Conservation (phyloP, 352 stramenopile genomes). For the Globisporangium echinulatum region DNA sequence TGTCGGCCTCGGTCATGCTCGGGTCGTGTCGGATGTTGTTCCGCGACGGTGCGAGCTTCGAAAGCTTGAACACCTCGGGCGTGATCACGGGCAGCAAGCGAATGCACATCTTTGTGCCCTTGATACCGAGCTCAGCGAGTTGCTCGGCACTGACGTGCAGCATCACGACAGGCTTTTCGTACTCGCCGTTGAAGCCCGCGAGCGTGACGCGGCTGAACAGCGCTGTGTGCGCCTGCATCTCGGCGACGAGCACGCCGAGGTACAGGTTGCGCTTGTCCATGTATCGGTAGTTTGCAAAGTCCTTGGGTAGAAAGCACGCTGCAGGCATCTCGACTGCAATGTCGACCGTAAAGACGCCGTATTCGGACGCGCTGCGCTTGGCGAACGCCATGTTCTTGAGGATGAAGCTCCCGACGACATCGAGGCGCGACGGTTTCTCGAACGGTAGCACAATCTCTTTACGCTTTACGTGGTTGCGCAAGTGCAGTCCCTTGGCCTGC, state of each 20-base stretch:
- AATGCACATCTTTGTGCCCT: slow-evolving; percentile 46
- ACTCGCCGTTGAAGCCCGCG: slow-evolving; percentile 68
- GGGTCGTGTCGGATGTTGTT: slow-evolving; percentile 85
- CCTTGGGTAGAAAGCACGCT: slow-evolving; percentile 80
- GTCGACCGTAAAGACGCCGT: slow-evolving; percentile 65
- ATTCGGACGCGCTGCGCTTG: slow-evolving; percentile 39
- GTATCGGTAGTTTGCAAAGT: slow-evolving; percentile 88
- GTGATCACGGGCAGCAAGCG: slow-evolving; percentile 69
- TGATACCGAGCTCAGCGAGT: slow-evolving; percentile 39
- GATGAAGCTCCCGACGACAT: slow-evolving; percentile 87
- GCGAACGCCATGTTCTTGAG: slow-evolving; percentile 74
- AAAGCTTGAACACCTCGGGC: slow-evolving; percentile 67
- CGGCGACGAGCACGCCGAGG: slow-evolving; percentile 58
- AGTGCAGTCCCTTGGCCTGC: slow-evolving; percentile 38
- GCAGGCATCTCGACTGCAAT: slow-evolving; percentile 78
- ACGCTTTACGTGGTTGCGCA: slow-evolving; percentile 72
- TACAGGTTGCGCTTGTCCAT: slow-evolving; percentile 88
- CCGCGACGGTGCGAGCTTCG: slow-evolving; percentile 66
- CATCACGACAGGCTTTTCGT: slow-evolving; percentile 68
- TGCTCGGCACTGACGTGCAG: slow-evolving; percentile 38
- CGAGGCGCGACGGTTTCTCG: slow-evolving; percentile 55
- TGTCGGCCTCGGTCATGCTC: slow-evolving; percentile 64
- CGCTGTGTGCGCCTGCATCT: slow-evolving; percentile 36
- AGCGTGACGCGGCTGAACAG: slow-evolving; percentile 54
- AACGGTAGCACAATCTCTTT: slow-evolving; percentile 88